These are phyloP conservation scores for Eucalyptus curtisii DNA, from an alignment of 345 rosid species.

Conservation along the genomic window DNA sequence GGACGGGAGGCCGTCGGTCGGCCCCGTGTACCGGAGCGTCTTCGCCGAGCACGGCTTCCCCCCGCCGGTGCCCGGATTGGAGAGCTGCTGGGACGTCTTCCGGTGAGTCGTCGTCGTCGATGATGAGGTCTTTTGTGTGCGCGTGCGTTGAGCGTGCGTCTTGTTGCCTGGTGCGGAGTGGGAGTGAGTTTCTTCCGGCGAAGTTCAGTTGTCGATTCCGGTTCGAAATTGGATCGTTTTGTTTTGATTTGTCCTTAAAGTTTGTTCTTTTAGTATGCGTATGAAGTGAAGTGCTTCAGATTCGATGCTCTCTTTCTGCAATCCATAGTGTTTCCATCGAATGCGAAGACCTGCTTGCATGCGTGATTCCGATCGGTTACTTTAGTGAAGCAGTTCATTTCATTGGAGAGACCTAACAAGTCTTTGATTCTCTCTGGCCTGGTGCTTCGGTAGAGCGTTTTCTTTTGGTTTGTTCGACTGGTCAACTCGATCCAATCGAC, in stretches of 20 bases:
- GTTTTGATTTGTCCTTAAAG: not conserved
- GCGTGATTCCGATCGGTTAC: not conserved
- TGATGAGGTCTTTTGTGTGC: not conserved
- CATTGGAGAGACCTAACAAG: not conserved
- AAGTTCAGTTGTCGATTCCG: not conserved
- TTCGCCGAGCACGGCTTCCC: slow-evolving; percentile 80
- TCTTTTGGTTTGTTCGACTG: not conserved
- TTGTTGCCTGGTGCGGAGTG: not conserved
- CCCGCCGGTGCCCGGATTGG: slow-evolving; percentile 55
- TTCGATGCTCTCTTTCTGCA: not conserved
- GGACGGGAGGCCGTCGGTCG: slow-evolving; percentile 64
- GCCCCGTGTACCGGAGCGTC: slow-evolving; percentile 77
- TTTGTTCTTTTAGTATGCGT: not conserved
- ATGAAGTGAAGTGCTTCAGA: not conserved
- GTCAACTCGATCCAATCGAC: not conserved
- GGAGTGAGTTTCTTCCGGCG: not conserved
- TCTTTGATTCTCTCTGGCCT: not conserved
- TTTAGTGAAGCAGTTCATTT: not conserved
- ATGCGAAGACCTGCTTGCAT: not conserved
- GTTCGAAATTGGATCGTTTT: not conserved
- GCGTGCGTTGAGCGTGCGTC: not conserved
- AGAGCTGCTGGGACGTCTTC: slow-evolving; percentile 93
- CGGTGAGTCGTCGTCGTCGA: slow-evolving; percentile 28
- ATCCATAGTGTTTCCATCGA: not conserved
- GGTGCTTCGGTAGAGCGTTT: not conserved